Conservation (phyloP, 306 rosid genomes). For the Urtica urens region DNA sequence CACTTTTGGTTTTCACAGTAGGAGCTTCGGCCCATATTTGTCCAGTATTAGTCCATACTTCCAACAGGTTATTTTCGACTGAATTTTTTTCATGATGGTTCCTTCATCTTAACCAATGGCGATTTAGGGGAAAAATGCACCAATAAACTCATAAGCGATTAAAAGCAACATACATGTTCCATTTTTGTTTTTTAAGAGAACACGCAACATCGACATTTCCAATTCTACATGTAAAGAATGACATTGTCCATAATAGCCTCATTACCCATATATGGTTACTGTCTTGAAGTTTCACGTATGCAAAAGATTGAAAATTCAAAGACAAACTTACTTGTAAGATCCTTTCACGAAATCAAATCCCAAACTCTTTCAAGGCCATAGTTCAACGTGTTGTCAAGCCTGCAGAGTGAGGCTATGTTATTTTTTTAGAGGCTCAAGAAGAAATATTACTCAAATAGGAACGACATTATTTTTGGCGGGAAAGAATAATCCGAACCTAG, state of each 20-base stretch:
- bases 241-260: no score
- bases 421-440: neutral
- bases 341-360: slow-evolving; percentile 93
- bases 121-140: slow-evolving; percentile 39
- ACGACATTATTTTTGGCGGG: neutral
- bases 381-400: slow-evolving; percentile 97
- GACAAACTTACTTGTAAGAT: slow-evolving; percentile 71
- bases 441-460: neutral
- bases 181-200: no score
- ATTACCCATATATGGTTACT: no score
- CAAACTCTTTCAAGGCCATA: slow-evolving; percentile 99
- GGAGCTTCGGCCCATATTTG: slow-evolving; percentile 96
- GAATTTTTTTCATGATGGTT: slow-evolving; percentile 88
- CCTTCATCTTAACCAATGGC: slow-evolving; percentile 99
- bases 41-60: slow-evolving; percentile 95
- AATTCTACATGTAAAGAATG: neutral
- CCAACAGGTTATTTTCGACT: slow-evolving; percentile 96
- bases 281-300: neutral
- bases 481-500: slow-evolving; percentile 8
- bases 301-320: slow-evolving; percentile 1
- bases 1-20: slow-evolving; percentile 85
- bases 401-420: slow-evolving; percentile 14
- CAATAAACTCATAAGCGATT: neutral
- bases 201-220: neutral
- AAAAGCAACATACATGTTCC: neutral